Base-by-base conservation (phyloP, 768 basidiomycete species). In the Leccinum subtestaceum region DNA sequence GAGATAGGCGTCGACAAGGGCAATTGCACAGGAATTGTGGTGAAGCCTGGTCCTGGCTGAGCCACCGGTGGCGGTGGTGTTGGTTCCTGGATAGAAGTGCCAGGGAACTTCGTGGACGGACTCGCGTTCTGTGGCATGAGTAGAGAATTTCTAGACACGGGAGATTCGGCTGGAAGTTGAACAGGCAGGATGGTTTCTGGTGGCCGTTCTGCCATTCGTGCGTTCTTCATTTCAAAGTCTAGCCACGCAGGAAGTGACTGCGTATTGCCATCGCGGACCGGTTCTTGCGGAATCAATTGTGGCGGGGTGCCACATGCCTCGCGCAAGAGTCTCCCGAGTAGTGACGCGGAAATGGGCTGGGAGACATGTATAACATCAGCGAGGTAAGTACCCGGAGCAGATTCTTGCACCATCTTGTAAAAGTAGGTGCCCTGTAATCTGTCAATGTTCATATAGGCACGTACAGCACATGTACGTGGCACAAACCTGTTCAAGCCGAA, bases 401-500 rank as follows among this genome's bases (percentile, higher is more conserved):
- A 31, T 8, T 36, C 12, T n/a, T 55, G 53, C 3, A 55, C 58
- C 38, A 50, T 51, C 8, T 59, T 25, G 40, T 55, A 50, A 40
- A 59, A 59, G 29, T 55, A 34, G 21, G 11, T 53, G 4, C 54
- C 46, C 10, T 55, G 53, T 40, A 40, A 55, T 15, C 38, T 57
- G 10, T 52, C n/a, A 51, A 21, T 40, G n/a, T 43, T 43, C n/a
- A 43, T n/a, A 17, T 0, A 10, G 38, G 34, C 5, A 23, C 46
- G 7, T 11, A 3, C 21, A 23, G 13, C 2, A 21, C 21, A 8
- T n/a, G 5, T 23, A 13, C 10, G 27, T 31, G 27, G 43, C 9
- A 17, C 21, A 6, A 38, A 58, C 60, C 25, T 53, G 19, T 59
- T 59, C 27, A 61, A n/a, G 0, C 53, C 53, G 5, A 61, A 61